Evolutionary conservation across 495 filamentous ascomycete genomes (phyloP), one percentile per base, ranked within the genome.

Genomic region (Penicillium robsamsonii): DNA sequence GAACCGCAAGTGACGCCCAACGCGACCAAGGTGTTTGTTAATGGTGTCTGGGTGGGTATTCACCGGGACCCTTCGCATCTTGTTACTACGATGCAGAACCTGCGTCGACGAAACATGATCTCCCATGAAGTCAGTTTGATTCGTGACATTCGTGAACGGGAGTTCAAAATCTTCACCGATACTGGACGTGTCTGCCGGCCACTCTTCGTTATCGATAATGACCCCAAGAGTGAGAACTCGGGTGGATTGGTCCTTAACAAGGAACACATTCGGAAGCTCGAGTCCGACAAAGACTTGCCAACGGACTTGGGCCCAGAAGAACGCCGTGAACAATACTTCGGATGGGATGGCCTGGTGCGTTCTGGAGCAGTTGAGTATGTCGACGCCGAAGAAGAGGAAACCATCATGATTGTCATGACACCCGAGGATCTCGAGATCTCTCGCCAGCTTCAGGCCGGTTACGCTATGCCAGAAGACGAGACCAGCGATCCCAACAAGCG

Each of bases 151-250:
- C 87, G 95, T 66, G 94, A 97, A 64, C 84, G 92, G 35, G 94
- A 97, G 68, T 96, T 99, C 81, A 96, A 96, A 72, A 92, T 99
- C 65, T 96, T 97, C 70, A 96, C 94, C 6, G 94, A 99, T 71
- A 91, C 93, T 41, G 94, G 94, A 11, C 85, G 94, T 68, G 91
- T 99, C 31, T 95, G 91, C 73, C 82, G 94, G 52, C 94, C 94
- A 17, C 74, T 99, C 4, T 97, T 92, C 66, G 91, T 94, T 10
- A 84, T 99, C 27, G 91, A 95, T 50, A 91, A 89, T 51, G 78
- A 88, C 53, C 80, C 83, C 2, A 81, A 75, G 55, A 88, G 83
- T 50, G 75, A 81, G 10, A 87, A 89, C 46, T 79, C 84, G 54
- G 95, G 93, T 18, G 83, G 87, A 30, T 73, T 99, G 35, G 84